A percentile compares a stretch with the other conserved stretches of the same genome.
phyloP scores from a whole-genome alignment of 2,329 filamentous ascomycete genomes.

The Karstenula rhodostoma region DNA sequence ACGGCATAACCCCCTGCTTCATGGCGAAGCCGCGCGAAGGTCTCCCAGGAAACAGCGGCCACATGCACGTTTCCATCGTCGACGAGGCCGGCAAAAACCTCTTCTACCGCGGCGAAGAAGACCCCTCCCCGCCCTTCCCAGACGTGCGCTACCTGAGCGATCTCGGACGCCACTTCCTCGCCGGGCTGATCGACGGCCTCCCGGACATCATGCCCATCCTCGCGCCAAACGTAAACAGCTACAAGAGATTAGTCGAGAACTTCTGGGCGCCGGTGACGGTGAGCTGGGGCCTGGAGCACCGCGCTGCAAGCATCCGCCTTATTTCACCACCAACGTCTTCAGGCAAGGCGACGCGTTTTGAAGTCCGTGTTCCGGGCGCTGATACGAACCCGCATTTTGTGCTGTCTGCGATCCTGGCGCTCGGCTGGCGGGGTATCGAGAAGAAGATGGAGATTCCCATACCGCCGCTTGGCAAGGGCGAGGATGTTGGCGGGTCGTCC shows the following conservation, averaged over 20 bases:
- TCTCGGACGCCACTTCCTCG: slow-evolving; percentile 89
- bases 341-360: slow-evolving; percentile 86
- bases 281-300: slow-evolving; percentile 95
- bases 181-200: slow-evolving; percentile 85
- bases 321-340: slow-evolving; percentile 89
- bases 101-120: slow-evolving; percentile 75
- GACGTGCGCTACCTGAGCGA: slow-evolving; percentile 83
- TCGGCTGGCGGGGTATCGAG: slow-evolving; percentile 91
- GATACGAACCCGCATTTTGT: slow-evolving; percentile 91
- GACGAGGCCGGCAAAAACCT: slow-evolving; percentile 84
- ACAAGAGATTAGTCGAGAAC: slow-evolving; percentile 97
- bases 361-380: slow-evolving; percentile 92
- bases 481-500: slow-evolving; percentile 75
- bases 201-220: slow-evolving; percentile 96
- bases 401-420: slow-evolving; percentile 82
- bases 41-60: slow-evolving; percentile 91
- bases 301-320: slow-evolving; percentile 86
- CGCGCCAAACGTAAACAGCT: slow-evolving; percentile 95
- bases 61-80: slow-evolving; percentile 92
- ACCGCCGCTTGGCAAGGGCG: slow-evolving; percentile 83
- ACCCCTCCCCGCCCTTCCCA: slow-evolving; percentile 66
- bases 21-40: slow-evolving; percentile 97
- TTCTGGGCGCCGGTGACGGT: slow-evolving; percentile 99
- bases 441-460: slow-evolving; percentile 86
- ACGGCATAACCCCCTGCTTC: slow-evolving; percentile 94